Conservation (phyloP, 768 basidiomycete genomes). For the Cantharellus anzutake region DNA sequence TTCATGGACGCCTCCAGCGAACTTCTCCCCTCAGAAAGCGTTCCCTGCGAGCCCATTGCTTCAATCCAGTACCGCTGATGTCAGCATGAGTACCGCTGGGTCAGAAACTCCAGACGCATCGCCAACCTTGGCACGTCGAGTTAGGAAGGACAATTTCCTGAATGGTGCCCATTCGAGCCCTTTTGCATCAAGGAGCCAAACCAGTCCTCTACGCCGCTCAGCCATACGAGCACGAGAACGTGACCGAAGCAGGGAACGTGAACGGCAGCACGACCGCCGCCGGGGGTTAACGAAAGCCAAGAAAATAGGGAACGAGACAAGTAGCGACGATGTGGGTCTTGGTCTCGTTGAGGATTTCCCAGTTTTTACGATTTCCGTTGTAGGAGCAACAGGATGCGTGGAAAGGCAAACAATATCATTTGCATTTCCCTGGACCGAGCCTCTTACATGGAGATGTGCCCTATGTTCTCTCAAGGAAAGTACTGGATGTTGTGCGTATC, state of each 20-base stretch:
- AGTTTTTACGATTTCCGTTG: not conserved
- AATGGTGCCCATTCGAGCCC: too few relatives aligned
- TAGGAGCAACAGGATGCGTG: conserved; percentile 20
- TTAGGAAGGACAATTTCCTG: not conserved
- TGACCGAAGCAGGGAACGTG: conserved; percentile 1
- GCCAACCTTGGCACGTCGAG: not conserved
- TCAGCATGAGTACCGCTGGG: not conserved
- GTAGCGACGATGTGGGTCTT: conserved; percentile 19
- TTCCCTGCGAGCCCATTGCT: not conserved
- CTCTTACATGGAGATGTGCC: conserved; percentile 45
- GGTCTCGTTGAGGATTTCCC: too few relatives aligned
- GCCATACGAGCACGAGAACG: conserved; percentile 16
- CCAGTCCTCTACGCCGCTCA: conserved; percentile 31
- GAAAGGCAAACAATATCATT: conserved; percentile 46
- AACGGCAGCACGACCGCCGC: not conserved
- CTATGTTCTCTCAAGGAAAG: conserved; percentile 73
- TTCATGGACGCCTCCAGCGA: not conserved
- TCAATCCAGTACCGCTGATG: not conserved
- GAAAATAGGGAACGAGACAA: conserved; percentile 20
- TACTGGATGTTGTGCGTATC: conserved; percentile 3
- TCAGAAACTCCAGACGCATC: not conserved
- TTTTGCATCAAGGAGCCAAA: not conserved
- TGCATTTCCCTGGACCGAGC: conserved; percentile 52
- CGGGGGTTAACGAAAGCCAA: conserved; percentile 12
- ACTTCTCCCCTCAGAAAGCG: not conserved